Evolutionary conservation across 768 basidiomycete species (phyloP).

Genomic region (Tulasnella sp.): DNA sequence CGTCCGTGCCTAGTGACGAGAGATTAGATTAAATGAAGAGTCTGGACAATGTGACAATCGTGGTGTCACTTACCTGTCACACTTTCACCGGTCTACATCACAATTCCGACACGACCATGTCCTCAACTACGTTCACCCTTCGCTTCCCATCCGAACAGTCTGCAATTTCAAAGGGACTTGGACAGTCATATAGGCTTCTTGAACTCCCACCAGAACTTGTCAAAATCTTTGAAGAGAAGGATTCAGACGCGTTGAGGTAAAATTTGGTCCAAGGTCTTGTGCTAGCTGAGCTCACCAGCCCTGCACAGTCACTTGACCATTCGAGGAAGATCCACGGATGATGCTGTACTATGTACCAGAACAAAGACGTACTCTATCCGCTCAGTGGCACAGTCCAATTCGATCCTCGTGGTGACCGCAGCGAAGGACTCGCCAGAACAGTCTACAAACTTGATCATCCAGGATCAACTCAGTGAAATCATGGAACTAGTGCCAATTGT

Average conservation of each 20-base stretch:
- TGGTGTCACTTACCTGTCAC: slow-evolving; percentile 1
- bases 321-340: slow-evolving; percentile 25
- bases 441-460: slow-evolving; percentile 62
- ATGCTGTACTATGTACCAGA: slow-evolving; percentile 43
- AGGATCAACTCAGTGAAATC: slow-evolving; percentile 70
- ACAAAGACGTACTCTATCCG: slow-evolving; percentile 71
- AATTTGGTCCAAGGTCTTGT: not conserved
- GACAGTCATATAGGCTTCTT: slow-evolving; percentile 33
- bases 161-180: not conserved
- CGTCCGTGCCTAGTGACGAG: not conserved
- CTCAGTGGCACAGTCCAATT: slow-evolving; percentile 81
- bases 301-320: slow-evolving; percentile 20
- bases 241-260: slow-evolving; percentile 6
- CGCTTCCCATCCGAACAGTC: not conserved
- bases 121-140: slow-evolving; percentile 1
- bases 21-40: not conserved
- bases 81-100: not conserved
- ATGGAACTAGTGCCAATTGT: slow-evolving; percentile 70
- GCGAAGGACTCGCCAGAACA: too few relatives aligned
- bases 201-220: slow-evolving; percentile 62
- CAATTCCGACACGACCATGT: not conserved
- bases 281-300: not conserved
- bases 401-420: slow-evolving; percentile 55
- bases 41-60: not conserved
- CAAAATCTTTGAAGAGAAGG: slow-evolving; percentile 38